Percentiles rank a stretch among this genome's conserved stretches.
These are phyloP conservation scores for Globisporangium radiosum DNA, from an alignment of 352 stramenopile genomes.

Conservation along the genomic window DNA sequence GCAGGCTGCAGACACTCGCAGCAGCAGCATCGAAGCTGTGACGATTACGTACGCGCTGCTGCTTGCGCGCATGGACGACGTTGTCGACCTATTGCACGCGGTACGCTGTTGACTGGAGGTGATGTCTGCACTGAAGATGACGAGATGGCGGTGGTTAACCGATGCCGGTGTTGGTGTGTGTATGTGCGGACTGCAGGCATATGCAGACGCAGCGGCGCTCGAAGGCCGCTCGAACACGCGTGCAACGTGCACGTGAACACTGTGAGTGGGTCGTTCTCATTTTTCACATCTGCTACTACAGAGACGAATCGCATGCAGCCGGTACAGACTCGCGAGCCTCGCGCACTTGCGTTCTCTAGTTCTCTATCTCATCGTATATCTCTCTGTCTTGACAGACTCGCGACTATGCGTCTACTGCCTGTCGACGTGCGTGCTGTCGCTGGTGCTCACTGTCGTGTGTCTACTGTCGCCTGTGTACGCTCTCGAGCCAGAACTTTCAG, in stretches of 20 bases:
- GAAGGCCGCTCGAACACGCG: constrained; percentile 4
- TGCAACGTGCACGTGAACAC: background rate
- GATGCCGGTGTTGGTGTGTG: background rate
- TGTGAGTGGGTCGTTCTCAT: background rate
- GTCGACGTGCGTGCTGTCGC: too few relatives aligned
- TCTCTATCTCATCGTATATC: too few relatives aligned
- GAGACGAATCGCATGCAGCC: too few relatives aligned
- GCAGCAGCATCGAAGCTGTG: background rate
- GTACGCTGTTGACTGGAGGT: constrained; percentile 11
- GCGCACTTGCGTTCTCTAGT: too few relatives aligned
- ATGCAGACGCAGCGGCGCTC: constrained; percentile 17
- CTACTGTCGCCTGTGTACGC: too few relatives aligned
- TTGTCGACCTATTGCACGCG: constrained; percentile 44
- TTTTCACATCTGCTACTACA: too few relatives aligned
- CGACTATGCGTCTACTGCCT: too few relatives aligned
- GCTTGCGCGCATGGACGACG: constrained; percentile 29
- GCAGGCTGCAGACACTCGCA: background rate
- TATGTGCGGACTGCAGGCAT: constrained; percentile 11
- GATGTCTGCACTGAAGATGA: background rate
- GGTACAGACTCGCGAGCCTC: too few relatives aligned
- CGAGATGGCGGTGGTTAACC: background rate
- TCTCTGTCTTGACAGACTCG: too few relatives aligned
- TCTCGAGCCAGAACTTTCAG: background rate
- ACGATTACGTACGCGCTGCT: constrained; percentile 37
- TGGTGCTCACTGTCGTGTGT: too few relatives aligned